Evolutionary conservation across 1,139 yeast genomes (phyloP).

Genomic region (Geotrichum europaeum): DNA sequence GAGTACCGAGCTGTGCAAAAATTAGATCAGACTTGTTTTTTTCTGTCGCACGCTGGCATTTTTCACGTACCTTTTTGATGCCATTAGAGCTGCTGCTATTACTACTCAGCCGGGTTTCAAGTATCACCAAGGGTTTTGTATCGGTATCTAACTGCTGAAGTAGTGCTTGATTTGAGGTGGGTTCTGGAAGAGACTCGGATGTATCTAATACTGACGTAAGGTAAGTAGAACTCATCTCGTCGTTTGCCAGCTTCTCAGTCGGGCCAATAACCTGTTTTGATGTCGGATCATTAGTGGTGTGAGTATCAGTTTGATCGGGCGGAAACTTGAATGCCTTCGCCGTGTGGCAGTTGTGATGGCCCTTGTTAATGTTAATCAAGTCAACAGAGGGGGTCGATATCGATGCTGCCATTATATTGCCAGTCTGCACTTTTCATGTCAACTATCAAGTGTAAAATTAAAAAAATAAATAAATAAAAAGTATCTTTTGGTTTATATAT

Average conservation of each 20-base stretch:
- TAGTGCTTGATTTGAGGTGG: not conserved
- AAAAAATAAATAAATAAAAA: not conserved
- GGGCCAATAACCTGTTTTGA: not conserved
- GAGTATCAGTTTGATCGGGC: not conserved
- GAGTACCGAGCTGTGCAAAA: not conserved
- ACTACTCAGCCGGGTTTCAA: not conserved
- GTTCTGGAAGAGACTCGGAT: not conserved
- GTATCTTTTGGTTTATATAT: not conserved
- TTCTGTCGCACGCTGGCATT: not conserved
- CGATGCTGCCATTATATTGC: not conserved
- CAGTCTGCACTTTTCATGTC: not conserved
- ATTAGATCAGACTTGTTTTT: not conserved
- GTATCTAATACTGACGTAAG: not conserved
- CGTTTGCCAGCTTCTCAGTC: not conserved
- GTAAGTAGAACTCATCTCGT: not conserved
- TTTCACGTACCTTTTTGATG: not conserved
- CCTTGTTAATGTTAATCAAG: not conserved
- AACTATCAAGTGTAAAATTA: not conserved
- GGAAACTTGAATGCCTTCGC: constrained; percentile 3
- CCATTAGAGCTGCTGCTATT: not conserved
- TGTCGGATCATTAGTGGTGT: not conserved
- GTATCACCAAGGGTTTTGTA: not conserved
- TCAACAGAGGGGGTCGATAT: not conserved
- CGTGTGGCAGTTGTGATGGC: not conserved
- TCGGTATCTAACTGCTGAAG: not conserved